A percentile compares a stretch with the other conserved stretches of the same genome.
These are phyloP conservation scores for Ramularia endophylla DNA, from an alignment of 2,329 filamentous ascomycete species.

Conservation along the genomic window DNA sequence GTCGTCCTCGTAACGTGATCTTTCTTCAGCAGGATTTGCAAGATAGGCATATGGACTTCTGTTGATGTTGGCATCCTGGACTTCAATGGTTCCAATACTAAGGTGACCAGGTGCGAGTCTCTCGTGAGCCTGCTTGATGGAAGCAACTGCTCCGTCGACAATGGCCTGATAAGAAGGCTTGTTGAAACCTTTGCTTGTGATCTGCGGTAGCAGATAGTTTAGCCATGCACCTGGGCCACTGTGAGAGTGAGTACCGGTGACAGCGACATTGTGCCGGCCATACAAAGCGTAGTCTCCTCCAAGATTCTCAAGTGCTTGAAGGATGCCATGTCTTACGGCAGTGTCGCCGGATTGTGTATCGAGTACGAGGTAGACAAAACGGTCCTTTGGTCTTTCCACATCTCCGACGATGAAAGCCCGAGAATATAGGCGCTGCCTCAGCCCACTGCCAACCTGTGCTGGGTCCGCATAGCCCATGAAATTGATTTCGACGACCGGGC, in stretches of 20 bases:
- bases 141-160: constrained; percentile 75
- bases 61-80: constrained; percentile 78
- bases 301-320: constrained; percentile 64
- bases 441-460: constrained; percentile 73
- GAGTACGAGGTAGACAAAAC: constrained; percentile 81
- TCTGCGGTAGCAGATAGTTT: constrained; percentile 88
- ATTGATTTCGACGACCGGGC: constrained; percentile 82
- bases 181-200: constrained; percentile 81
- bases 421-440: constrained; percentile 83
- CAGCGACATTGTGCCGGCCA: constrained; percentile 71
- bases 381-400: constrained; percentile 57
- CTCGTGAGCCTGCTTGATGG: constrained; percentile 75
- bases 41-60: constrained; percentile 84
- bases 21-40: constrained; percentile 73
- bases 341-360: constrained; percentile 87
- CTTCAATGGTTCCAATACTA: constrained; percentile 61
- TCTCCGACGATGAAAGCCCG: constrained; percentile 83
- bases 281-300: constrained; percentile 71
- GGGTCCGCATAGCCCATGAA: constrained; percentile 88
- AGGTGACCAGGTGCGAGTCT: constrained; percentile 64
- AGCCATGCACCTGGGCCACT: constrained; percentile 88
- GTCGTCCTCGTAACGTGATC: constrained; percentile 58
- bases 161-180: constrained; percentile 84
- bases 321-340: constrained; percentile 77
- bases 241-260: constrained; percentile 91